Evolutionary conservation across 1,284 basidiomycete genomes (phyloP), one percentile per base, ranked within the genome.

Genomic region (Vanrija pseudolonga): DNA sequence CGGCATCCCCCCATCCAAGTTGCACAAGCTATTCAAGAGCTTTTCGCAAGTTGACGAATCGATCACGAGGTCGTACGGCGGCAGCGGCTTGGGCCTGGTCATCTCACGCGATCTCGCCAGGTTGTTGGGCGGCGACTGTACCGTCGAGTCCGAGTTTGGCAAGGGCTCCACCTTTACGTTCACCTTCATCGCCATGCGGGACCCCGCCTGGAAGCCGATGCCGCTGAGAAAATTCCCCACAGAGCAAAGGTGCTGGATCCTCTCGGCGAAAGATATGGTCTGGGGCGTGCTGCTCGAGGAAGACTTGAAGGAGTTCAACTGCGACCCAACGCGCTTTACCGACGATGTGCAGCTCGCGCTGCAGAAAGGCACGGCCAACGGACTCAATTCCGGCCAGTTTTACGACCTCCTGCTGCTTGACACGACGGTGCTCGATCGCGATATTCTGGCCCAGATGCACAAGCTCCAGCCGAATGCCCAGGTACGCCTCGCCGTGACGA

Each of bases 11-110:
- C 56, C 59, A 1, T 49, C 57, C 56, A 65, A 72, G 57, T 66
- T 73, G 61, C 57, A 68, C 56, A 66, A 69, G 53, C 63, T 76
- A 3, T 76, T 76, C 63, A 64, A 68, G 42, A 65, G 62, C 36
- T 76, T 76, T 47, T 69, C 67, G 9, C 75, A 76, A 50, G 62
- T 76, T 12, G 73, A 76, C 53, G 63, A 67, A 46, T 67, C 64
- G 11, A 74, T 73, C 38, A 71, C 74, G 0, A 48, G 75, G 6
- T 68, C 63, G 20, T 74, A 66, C 51, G 75, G 75, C 11, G 69
- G 71, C 7, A 64, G 60, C 43, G 65, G 65, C n/a, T 61, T 74
- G 8, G 75, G 76, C 5, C 57, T 77, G 17, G 66, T 69, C 54
- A 77, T 77, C 51, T 72, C 71, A 0, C 63, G 65, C 3, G 63